Conservation (phyloP, 768 basidiomycete genomes). For the Boletus vermiculosoides region DNA sequence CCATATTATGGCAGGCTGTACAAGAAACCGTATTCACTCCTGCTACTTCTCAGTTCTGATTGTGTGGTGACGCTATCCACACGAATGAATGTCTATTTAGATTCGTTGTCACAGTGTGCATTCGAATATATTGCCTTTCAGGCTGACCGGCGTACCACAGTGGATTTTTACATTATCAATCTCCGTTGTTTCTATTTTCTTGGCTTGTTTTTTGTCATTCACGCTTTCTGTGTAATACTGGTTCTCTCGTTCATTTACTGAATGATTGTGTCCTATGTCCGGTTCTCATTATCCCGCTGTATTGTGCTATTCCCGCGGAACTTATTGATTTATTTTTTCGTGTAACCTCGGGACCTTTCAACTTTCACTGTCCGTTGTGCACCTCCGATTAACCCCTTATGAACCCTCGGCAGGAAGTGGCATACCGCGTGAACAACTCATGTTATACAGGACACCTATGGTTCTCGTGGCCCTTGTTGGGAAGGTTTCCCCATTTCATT, state of each 20-base stretch:
- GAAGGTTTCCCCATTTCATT: slow-evolving; percentile 2
- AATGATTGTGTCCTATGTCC: not conserved
- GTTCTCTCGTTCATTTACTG: not conserved
- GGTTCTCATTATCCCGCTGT: not conserved
- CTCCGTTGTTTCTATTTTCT: not conserved
- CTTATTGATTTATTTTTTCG: not conserved
- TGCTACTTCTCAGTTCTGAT: not conserved
- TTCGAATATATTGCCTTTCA: not conserved
- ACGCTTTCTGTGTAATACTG: no score
- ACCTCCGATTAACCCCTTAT: not conserved
- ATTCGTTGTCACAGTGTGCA: not conserved
- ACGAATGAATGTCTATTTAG: not conserved
- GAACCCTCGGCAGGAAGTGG: not conserved
- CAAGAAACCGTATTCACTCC: no score
- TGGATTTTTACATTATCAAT: no score
- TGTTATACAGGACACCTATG: not conserved
- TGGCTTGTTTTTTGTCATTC: not conserved
- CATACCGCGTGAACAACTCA: not conserved
- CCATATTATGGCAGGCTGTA: no score
- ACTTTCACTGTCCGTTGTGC: not conserved
- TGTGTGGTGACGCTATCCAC: not conserved
- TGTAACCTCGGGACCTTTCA: not conserved
- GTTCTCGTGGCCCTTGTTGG: not conserved
- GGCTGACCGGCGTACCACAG: no score
- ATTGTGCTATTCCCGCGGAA: not conserved